These are phyloP conservation scores for Dysphania ambrosioides DNA, from an alignment of 148 eudicot species.

Conservation along the genomic window DNA sequence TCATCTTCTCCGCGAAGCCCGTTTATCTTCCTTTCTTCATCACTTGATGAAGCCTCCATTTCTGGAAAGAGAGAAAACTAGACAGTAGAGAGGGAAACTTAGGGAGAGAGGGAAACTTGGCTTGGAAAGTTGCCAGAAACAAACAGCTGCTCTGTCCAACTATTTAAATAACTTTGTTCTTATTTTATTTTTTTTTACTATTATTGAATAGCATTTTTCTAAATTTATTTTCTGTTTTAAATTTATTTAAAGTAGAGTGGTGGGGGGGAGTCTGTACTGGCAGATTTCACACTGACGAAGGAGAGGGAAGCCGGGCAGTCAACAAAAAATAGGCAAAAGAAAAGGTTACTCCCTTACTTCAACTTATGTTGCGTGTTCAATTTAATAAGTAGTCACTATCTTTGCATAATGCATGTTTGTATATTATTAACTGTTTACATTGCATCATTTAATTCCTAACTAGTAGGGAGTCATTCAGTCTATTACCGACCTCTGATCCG, in stretches of 20 bases:
- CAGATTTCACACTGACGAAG: constrained; percentile 15
- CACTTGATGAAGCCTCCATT: constrained; percentile 33
- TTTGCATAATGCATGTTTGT: background rate
- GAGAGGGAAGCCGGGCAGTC: background rate
- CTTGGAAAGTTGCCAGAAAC: background rate
- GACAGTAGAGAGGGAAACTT: constrained; percentile 8
- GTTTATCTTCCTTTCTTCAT: constrained; percentile 26
- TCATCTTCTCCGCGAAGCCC: constrained; percentile 9
- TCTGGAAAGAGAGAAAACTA: constrained; percentile 7
- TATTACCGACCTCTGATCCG: too few relatives aligned
- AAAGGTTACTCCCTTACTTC: background rate
- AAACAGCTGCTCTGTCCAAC: background rate
- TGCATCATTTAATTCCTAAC: too few relatives aligned
- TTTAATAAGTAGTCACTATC: background rate
- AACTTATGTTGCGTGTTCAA: constrained; percentile 8
- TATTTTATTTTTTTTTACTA: background rate
- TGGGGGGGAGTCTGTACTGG: constrained; percentile 8
- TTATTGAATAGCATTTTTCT: too few relatives aligned
- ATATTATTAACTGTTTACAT: too few relatives aligned
- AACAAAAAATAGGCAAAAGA: background rate
- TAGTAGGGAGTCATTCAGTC: too few relatives aligned
- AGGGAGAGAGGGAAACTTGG: background rate
- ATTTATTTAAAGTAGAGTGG: background rate
- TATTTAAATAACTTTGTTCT: constrained; percentile 1
- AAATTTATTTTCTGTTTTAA: background rate